These are phyloP conservation scores for Petunia hybrid DNA, from an alignment of 305 asterid genomes.

Conservation along the genomic window DNA sequence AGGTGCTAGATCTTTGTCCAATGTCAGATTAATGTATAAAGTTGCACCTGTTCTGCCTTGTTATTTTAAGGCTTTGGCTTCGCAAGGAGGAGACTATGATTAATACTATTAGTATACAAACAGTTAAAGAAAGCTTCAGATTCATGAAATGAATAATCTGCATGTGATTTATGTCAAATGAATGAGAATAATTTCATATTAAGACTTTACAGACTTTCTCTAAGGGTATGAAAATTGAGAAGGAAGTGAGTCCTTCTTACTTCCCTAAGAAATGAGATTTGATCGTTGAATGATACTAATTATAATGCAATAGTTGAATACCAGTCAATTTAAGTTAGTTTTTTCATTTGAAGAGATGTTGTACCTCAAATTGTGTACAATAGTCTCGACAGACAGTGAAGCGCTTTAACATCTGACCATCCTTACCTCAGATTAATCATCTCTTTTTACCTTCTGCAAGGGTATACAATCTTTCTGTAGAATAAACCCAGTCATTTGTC, in stretches of 20 bases:
- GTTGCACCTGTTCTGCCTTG: neutral
- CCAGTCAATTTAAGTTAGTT: too few species aligned
- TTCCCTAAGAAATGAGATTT: neutral
- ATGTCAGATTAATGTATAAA: neutral
- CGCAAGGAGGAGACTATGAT: neutral
- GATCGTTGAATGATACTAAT: neutral
- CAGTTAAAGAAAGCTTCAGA: neutral
- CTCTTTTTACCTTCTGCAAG: neutral
- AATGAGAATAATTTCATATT: too few species aligned
- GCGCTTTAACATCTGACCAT: neutral
- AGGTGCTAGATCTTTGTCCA: constrained; percentile 6
- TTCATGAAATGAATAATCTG: too few species aligned
- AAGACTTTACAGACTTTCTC: too few species aligned
- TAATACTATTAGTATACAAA: neutral
- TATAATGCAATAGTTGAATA: neutral
- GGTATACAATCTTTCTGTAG: neutral
- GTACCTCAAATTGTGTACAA: neutral
- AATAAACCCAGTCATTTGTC: too few species aligned
- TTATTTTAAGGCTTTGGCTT: neutral
- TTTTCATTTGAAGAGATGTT: neutral
- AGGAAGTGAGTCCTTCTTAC: neutral
- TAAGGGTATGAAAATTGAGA: too few species aligned
- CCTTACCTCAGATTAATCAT: neutral
- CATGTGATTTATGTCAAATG: too few species aligned
- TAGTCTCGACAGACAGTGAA: neutral